These are phyloP conservation scores for Vitis hybrid DNA, from an alignment of 177 flowering plant species.

Conservation along the genomic window DNA sequence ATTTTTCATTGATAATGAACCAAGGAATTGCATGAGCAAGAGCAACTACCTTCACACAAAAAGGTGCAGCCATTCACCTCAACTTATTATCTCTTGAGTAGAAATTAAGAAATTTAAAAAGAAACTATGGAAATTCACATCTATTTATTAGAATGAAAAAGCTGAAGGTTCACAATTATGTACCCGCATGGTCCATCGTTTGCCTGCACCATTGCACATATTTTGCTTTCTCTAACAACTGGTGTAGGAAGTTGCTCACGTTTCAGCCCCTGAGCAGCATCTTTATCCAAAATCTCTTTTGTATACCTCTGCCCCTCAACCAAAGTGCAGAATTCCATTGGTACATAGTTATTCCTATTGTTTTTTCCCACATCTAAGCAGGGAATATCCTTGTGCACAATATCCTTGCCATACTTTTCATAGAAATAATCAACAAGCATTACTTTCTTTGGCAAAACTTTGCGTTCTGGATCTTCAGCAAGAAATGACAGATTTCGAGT, in stretches of 20 bases:
- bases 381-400: constrained; percentile 47
- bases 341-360: constrained; percentile 47
- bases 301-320: constrained; percentile 69
- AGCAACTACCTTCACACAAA: no score
- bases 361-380: constrained; percentile 63
- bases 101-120: no score
- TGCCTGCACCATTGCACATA: constrained; percentile 39
- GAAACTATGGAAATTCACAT: no score
- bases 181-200: constrained; percentile 71
- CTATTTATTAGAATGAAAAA: no score
- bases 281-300: constrained; percentile 43
- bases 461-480: constrained; percentile 33
- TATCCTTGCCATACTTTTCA: constrained; percentile 40
- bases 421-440: constrained; percentile 47
- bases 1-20: no score
- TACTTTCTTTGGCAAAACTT: constrained; percentile 18
- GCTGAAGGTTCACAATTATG: constrained; percentile 9
- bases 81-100: no score
- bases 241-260: constrained; percentile 36
- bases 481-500: constrained; percentile 28
- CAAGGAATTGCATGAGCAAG: no score
- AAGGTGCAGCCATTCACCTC: no score
- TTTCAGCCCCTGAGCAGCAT: constrained; percentile 29
- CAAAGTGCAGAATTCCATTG: constrained; percentile 76
- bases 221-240: constrained; percentile 30